A percentile compares a stretch with the other conserved stretches of the same genome.
Evolutionary conservation across 257 asterid genomes (phyloP).

Genomic region (Solanum chaucha): DNA sequence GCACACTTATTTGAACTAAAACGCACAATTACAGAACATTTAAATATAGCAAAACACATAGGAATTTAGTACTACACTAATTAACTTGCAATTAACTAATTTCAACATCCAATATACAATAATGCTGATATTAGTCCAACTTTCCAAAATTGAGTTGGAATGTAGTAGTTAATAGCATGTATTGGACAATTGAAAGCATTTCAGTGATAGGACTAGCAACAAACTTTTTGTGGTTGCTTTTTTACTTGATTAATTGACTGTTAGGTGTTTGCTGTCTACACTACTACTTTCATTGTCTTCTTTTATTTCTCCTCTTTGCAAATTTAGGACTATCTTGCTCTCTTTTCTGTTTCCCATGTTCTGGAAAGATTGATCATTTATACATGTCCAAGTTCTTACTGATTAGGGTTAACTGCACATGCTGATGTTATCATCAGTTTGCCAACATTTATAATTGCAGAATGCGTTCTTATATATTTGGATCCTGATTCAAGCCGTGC

Average conservation of each 20-base stretch:
- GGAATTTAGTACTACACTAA: neutral
- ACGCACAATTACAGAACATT: neutral
- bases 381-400: neutral
- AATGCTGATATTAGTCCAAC: neutral
- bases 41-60: neutral
- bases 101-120: neutral
- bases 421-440: constrained; percentile 85
- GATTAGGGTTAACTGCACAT: constrained; percentile 4
- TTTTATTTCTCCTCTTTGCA: neutral
- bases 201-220: neutral
- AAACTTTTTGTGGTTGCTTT: neutral
- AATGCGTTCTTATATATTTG: constrained; percentile 91
- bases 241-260: neutral
- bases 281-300: neutral
- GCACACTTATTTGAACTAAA: neutral
- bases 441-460: constrained; percentile 99
- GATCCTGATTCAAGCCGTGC: constrained; percentile 82
- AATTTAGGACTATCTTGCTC: neutral
- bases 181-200: neutral
- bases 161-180: neutral
- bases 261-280: neutral
- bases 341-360: neutral
- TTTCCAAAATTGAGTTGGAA: neutral
- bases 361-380: neutral
- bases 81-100: neutral